These are phyloP conservation scores for Penicillium riverlandense DNA, from an alignment of 495 filamentous ascomycete species.

Conservation along the genomic window DNA sequence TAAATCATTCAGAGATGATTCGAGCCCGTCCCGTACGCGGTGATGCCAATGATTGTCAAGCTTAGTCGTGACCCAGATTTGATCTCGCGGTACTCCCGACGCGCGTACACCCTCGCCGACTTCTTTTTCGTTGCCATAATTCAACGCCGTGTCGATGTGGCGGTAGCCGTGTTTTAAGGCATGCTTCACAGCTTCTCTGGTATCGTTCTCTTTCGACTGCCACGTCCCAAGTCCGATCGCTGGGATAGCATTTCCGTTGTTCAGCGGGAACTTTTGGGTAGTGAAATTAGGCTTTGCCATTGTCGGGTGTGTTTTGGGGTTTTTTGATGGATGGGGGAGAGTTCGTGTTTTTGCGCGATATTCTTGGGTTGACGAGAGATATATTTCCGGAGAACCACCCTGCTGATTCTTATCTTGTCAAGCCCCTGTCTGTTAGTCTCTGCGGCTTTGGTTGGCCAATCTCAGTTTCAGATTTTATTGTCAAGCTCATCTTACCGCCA, in stretches of 20 bases:
- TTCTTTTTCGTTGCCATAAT: slow-evolving; percentile 63
- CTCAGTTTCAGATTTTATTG: no score
- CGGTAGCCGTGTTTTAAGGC: slow-evolving; percentile 55
- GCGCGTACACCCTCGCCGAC: slow-evolving; percentile 55
- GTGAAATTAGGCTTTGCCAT: no score
- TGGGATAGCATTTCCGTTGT: slow-evolving; percentile 36
- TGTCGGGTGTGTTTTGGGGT: no score
- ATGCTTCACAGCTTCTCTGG: slow-evolving; percentile 27
- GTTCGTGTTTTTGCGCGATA: no score
- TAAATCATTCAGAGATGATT: slow-evolving; percentile 49
- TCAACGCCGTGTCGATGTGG: slow-evolving; percentile 65
- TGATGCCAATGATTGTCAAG: slow-evolving; percentile 36
- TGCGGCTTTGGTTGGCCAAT: no score
- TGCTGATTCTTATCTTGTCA: no score
- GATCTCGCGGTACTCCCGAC: slow-evolving; percentile 49
- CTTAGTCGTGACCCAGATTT: slow-evolving; percentile 73
- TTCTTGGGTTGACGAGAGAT: no score
- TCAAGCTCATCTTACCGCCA: no score
- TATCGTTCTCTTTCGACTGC: slow-evolving; percentile 27
- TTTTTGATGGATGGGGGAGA: no score
- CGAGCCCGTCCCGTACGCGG: slow-evolving; percentile 37
- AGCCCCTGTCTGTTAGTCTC: no score
- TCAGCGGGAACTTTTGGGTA: slow-evolving; percentile 19
- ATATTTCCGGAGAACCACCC: no score
- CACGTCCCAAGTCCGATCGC: slow-evolving; percentile 28